A percentile compares a stretch with the other conserved stretches of the same genome.
Conservation (phyloP, 192 early-diverging fungal genomes). For the Funneliformis geosporum region DNA sequence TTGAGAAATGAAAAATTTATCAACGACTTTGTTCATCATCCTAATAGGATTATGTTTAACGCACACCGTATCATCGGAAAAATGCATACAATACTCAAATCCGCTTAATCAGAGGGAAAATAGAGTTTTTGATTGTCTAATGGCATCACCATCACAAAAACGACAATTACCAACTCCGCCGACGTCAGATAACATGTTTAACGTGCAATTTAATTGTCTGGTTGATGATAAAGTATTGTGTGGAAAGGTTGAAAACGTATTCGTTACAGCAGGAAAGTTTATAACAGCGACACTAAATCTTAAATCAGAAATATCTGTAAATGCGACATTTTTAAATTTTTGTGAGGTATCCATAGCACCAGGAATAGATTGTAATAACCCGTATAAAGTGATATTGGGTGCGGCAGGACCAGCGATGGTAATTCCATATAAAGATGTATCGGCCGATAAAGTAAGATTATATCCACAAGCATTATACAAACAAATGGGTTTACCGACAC, state of each 20-base stretch:
- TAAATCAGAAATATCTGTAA: slow-evolving; percentile 35
- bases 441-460: slow-evolving; percentile 38
- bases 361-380: not conserved
- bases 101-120: not conserved
- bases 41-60: not conserved
- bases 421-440: slow-evolving; percentile 35
- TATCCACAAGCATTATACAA: slow-evolving; percentile 49
- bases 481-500: slow-evolving; percentile 33
- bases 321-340: slow-evolving; percentile 41
- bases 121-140: not conserved
- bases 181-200: slow-evolving; percentile 1
- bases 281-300: slow-evolving; percentile 37
- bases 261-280: slow-evolving; percentile 35
- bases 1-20: not conserved
- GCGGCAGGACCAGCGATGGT: slow-evolving; percentile 39
- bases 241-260: slow-evolving; percentile 34
- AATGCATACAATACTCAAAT: not conserved
- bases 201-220: not conserved
- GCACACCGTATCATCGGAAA: not conserved
- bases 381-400: slow-evolving; percentile 9
- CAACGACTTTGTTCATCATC: not conserved
- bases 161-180: not conserved
- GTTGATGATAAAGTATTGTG: slow-evolving; percentile 23
- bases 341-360: not conserved
- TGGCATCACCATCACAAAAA: not conserved